phyloP scores from a whole-genome alignment of 2,329 filamentous ascomycete genomes.

The Fusarium buharicum region DNA sequence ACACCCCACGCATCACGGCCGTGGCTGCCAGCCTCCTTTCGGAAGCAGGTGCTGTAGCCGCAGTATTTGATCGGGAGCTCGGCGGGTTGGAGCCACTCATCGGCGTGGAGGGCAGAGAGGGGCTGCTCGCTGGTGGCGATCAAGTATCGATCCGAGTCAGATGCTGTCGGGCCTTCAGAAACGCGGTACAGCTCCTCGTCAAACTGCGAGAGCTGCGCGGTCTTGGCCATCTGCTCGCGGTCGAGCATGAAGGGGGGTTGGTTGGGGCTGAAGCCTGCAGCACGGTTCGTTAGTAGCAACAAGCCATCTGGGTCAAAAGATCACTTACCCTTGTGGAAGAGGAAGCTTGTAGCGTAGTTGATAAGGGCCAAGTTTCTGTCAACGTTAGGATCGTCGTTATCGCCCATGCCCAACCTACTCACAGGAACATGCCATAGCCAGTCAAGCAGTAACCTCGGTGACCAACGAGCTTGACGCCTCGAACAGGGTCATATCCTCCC shows the following conservation, averaged over 20 bases:
- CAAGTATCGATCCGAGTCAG: constrained; percentile 84
- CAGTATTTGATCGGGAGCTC: constrained; percentile 86
- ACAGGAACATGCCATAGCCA: constrained; percentile 85
- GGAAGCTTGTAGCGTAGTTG: constrained; percentile 94
- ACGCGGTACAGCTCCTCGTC: constrained; percentile 99
- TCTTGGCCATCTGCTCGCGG: constrained; percentile 96
- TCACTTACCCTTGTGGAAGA: constrained; percentile 54
- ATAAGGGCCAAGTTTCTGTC: constrained; percentile 82
- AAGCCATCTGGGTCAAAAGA: background rate
- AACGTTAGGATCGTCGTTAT: constrained; percentile 23
- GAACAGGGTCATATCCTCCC: constrained; percentile 91
- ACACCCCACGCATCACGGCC: constrained; percentile 96
- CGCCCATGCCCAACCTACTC: constrained; percentile 2
- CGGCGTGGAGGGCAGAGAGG: constrained; percentile 89
- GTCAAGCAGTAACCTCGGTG: constrained; percentile 94
- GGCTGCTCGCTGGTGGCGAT: constrained; percentile 92
- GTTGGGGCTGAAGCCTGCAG: constrained; percentile 77
- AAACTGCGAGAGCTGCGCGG: constrained; percentile 95
- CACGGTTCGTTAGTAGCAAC: constrained; percentile 13
- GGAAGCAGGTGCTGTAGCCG: constrained; percentile 94
- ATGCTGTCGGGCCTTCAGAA: constrained; percentile 83
- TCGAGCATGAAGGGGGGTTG: constrained; percentile 96
- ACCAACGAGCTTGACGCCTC: constrained; percentile 92
- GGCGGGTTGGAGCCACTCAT: constrained; percentile 88
- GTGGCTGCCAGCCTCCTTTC: constrained; percentile 90